These are phyloP conservation scores for Suhomyces maxii DNA, from an alignment of 1,139 yeast species.

Conservation along the genomic window DNA sequence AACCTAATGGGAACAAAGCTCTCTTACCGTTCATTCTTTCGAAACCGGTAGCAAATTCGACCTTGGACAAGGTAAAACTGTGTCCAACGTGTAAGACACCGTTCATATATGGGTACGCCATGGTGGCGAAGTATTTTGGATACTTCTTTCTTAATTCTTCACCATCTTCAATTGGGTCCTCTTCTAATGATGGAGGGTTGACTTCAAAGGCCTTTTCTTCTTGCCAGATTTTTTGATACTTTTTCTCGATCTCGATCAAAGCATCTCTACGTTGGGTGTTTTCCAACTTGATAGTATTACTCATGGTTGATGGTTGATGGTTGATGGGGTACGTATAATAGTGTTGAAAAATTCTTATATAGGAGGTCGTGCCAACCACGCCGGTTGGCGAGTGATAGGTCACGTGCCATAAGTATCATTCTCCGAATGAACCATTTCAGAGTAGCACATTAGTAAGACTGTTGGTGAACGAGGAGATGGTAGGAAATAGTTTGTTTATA, in stretches of 20 bases:
- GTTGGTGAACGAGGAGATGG: too few species aligned
- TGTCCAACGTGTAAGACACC: slow-evolving; percentile 99
- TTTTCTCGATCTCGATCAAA: slow-evolving; percentile 83
- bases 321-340: background rate
- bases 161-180: slow-evolving; percentile 55
- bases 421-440: too few species aligned
- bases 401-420: too few species aligned
- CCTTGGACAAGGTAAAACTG: slow-evolving; percentile 91
- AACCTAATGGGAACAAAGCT: slow-evolving; percentile 94
- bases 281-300: slow-evolving; percentile 46
- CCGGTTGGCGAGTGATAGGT: background rate
- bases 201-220: slow-evolving; percentile 83
- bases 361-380: slow-evolving; percentile 2
- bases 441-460: too few species aligned
- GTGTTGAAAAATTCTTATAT: slow-evolving; percentile 6
- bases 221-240: slow-evolving; percentile 84
- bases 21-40: slow-evolving; percentile 93
- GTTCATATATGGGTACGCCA: slow-evolving; percentile 99
- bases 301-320: slow-evolving; percentile 26
- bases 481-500: too few species aligned
- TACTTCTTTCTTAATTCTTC: slow-evolving; percentile 74
- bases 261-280: slow-evolving; percentile 91
- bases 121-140: slow-evolving; percentile 88
- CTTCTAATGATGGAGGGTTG: slow-evolving; percentile 79
- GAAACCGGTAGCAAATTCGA: slow-evolving; percentile 89